Evolutionary conservation across 371 early-diverging fungal species (phyloP).

Genomic region (Mortierella sp.): DNA sequence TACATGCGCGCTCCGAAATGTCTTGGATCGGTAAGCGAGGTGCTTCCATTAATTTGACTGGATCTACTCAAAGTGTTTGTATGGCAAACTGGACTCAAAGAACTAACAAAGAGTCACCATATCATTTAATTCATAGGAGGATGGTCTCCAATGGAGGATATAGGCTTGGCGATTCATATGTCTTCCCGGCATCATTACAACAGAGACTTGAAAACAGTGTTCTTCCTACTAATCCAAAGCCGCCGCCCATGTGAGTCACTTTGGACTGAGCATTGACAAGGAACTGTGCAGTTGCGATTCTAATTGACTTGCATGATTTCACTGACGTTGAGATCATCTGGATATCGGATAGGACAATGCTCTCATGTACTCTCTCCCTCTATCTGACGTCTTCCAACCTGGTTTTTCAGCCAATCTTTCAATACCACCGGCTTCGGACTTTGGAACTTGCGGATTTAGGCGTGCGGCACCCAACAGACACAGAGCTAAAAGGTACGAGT

Average conservation of each 20-base stretch:
- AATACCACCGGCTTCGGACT: conserved; percentile 39
- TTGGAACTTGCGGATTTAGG: conserved; percentile 25
- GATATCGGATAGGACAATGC: conserved; percentile 30
- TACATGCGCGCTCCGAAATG: conserved; percentile 43
- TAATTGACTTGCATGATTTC: no score
- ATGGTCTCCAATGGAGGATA: conserved; percentile 40
- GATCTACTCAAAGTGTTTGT: no score
- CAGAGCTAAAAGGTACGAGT: conserved; percentile 26
- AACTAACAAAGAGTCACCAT: not conserved
- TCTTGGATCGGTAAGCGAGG: conserved; percentile 47
- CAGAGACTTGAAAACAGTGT: conserved; percentile 29
- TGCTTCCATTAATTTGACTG: no score
- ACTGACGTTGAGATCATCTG: no score
- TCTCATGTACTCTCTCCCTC: conserved; percentile 41
- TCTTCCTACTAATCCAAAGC: conserved; percentile 42
- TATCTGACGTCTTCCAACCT: conserved; percentile 43
- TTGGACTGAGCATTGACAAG: not conserved
- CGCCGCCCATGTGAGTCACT: conserved; percentile 35
- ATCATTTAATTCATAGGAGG: conserved; percentile 16
- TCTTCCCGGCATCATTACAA: conserved; percentile 43
- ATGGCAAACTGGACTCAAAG: not conserved
- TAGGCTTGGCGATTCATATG: conserved; percentile 42
- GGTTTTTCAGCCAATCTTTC: conserved; percentile 46
- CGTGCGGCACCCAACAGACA: conserved; percentile 11
- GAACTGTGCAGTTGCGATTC: no score